A percentile compares a stretch with the other conserved stretches of the same genome.
These are phyloP conservation scores for Colletotrichum sp. DNA, from an alignment of 2,329 filamentous ascomycete genomes.

Conservation along the genomic window DNA sequence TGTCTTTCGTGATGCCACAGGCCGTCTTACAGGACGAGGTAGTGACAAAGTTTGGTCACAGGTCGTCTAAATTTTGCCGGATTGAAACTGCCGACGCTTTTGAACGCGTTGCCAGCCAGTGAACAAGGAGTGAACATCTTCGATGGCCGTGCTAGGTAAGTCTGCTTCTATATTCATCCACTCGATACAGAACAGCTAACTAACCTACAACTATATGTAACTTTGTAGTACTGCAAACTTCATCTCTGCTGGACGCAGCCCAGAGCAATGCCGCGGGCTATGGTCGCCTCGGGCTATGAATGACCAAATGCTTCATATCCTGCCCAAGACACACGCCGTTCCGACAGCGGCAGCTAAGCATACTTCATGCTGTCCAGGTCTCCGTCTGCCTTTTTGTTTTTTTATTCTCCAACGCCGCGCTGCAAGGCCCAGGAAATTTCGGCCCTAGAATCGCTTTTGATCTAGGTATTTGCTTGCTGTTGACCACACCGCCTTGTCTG, in stretches of 20 bases:
- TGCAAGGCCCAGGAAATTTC: constrained; percentile 4
- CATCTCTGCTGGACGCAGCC: not conserved
- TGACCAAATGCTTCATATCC: constrained; percentile 15
- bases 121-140: not conserved
- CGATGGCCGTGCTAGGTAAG: not conserved
- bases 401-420: constrained; percentile 22
- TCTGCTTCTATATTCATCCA: constrained; percentile 3
- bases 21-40: not conserved
- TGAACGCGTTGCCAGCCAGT: not conserved
- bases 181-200: constrained; percentile 11
- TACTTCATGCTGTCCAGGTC: constrained; percentile 8
- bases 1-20: not conserved
- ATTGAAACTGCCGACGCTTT: not conserved
- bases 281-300: not conserved
- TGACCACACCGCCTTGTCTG: constrained; percentile 57
- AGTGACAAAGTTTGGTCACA: not conserved
- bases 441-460: constrained; percentile 40
- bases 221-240: constrained; percentile 11
- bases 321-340: not conserved
- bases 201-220: constrained; percentile 15
- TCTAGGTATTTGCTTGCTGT: constrained; percentile 59
- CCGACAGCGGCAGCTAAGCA: not conserved
- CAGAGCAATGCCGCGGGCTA: not conserved
- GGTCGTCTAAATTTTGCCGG: not conserved
- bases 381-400: constrained; percentile 15